Conservation (phyloP, 257 asterid species). For the Solanum pimpinellifolium region DNA sequence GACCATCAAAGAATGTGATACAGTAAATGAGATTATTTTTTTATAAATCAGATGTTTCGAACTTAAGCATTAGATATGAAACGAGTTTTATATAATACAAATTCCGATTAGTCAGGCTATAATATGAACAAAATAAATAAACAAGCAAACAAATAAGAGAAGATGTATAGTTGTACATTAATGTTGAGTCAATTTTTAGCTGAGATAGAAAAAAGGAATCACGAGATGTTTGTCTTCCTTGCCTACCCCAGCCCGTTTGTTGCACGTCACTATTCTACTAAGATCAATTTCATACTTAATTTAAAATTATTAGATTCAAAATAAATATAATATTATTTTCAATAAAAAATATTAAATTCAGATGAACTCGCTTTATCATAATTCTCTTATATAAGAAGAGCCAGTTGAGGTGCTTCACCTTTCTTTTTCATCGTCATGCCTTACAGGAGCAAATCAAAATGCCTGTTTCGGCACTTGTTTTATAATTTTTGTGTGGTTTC, state of each 20-base stretch:
- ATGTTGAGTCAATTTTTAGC: neutral
- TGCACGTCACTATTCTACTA: neutral
- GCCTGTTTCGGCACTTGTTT: neutral
- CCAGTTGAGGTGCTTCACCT: neutral
- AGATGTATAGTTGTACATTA: neutral
- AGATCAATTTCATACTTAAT: neutral
- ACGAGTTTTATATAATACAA: too few relatives aligned
- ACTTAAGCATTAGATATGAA: too few relatives aligned
- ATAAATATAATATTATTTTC: too few relatives aligned
- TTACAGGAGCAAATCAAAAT: neutral
- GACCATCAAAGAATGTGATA: neutral
- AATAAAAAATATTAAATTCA: neutral
- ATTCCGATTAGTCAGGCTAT: fast-evolving
- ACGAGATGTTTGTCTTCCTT: conserved; percentile 23
- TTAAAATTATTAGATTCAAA: neutral
- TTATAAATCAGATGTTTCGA: neutral
- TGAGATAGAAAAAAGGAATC: conserved; percentile 18
- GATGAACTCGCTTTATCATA: neutral
- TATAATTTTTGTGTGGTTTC: neutral
- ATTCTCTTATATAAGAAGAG: neutral
- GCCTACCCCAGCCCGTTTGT: neutral
- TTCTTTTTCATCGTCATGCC: neutral
- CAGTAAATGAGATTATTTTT: neutral
- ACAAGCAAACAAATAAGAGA: neutral
- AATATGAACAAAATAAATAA: neutral